Evolutionary conservation across 2,329 filamentous ascomycete genomes (phyloP).

Genomic region (Myriosclerotinia scirpicola): DNA sequence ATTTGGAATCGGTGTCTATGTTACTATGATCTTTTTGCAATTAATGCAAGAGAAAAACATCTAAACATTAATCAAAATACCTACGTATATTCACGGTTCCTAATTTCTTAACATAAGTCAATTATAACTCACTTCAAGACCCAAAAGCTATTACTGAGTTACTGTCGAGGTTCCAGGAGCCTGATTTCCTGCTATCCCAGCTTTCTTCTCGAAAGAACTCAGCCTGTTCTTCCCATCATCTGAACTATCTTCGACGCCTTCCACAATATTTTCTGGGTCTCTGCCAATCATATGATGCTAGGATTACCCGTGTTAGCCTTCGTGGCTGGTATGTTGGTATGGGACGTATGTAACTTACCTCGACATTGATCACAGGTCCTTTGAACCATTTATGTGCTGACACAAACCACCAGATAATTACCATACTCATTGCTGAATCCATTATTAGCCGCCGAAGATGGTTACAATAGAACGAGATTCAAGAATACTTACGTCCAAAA

Average conservation of each 20-base stretch:
- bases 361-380: constrained; percentile 63
- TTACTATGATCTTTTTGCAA: constrained; percentile 24
- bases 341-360: constrained; percentile 37
- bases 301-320: constrained; percentile 26
- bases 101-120: neutral
- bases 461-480: neutral
- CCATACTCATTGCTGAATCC: constrained; percentile 48
- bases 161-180: neutral
- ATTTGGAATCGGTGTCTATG: constrained; percentile 22
- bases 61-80: neutral
- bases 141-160: constrained; percentile 8
- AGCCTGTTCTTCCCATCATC: constrained; percentile 26
- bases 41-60: constrained; percentile 21
- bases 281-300: constrained; percentile 39
- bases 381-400: constrained; percentile 65
- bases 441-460: constrained; percentile 25
- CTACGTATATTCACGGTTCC: neutral
- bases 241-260: constrained; percentile 33
- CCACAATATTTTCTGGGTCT: constrained; percentile 30
- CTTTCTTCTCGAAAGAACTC: constrained; percentile 27
- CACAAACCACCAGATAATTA: constrained; percentile 60
- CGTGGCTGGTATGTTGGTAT: constrained; percentile 12
- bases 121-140: neutral
- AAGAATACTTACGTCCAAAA: constrained; percentile 44
- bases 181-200: constrained; percentile 14